Conservation (phyloP, 139 green algal species). For the Micractinium conductrix region DNA sequence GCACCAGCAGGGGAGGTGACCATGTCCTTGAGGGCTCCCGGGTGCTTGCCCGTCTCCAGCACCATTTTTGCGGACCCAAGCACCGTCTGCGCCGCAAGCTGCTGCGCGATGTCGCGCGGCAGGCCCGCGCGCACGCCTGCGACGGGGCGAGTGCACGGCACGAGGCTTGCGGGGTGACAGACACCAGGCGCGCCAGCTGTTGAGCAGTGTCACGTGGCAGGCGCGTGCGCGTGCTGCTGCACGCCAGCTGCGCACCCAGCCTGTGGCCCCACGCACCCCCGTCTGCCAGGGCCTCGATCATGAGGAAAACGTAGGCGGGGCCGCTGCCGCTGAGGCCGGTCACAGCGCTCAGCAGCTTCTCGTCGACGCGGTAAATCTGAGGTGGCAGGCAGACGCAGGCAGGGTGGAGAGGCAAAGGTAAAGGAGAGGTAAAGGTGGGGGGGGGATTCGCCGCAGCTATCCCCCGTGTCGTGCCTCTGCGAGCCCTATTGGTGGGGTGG, state of each 20-base stretch:
- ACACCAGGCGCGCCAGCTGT: background rate
- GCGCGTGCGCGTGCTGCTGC: background rate
- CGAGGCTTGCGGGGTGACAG: no score
- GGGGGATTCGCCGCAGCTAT: no score
- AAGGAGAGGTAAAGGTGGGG: background rate
- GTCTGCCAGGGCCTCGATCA: conserved; percentile 97
- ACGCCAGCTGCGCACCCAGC: background rate
- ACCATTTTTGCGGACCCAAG: conserved; percentile 97
- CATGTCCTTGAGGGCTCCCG: conserved; percentile 91
- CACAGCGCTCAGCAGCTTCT: conserved; percentile 93
- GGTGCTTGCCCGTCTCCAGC: conserved; percentile 93
- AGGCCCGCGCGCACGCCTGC: conserved; percentile 87
- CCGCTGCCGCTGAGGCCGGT: conserved; percentile 93
- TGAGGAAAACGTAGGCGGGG: conserved; percentile 94
- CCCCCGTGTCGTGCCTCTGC: no score
- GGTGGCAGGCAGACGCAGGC: background rate
- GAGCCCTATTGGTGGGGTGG: no score
- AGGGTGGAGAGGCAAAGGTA: background rate
- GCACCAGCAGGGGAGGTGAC: conserved; percentile 83
- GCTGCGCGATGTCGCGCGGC: conserved; percentile 80
- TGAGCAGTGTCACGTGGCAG: no score
- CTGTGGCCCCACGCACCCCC: conserved; percentile 17
- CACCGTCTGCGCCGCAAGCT: conserved; percentile 75
- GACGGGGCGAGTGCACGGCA: background rate
- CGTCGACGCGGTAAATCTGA: conserved; percentile 61